These are phyloP conservation scores for Cyathus striatus DNA, from an alignment of 768 basidiomycete species.

Conservation along the genomic window DNA sequence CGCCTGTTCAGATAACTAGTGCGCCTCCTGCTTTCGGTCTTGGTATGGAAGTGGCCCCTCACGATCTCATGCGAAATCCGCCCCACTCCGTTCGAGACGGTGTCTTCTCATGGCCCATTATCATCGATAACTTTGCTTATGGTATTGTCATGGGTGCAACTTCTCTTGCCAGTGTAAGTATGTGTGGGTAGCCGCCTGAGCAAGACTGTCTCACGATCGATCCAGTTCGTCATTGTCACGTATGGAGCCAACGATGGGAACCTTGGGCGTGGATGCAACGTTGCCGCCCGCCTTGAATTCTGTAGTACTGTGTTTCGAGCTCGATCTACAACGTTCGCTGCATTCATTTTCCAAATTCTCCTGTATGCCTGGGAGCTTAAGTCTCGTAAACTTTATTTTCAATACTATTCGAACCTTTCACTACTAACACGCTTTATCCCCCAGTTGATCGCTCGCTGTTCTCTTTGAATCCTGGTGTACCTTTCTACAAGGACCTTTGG, in stretches of 20 bases:
- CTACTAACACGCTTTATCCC: no score
- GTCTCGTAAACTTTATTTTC: constrained; percentile 19
- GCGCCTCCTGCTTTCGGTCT: constrained; percentile 54
- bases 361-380: constrained; percentile 31
- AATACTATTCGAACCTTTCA: no score
- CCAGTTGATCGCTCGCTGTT: constrained; percentile 34
- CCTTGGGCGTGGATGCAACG: constrained; percentile 27
- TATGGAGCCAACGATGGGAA: constrained; percentile 26
- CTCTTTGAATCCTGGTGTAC: constrained; percentile 24
- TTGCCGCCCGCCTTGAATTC: constrained; percentile 12
- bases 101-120: constrained; percentile 32
- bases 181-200: no score
- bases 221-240: constrained; percentile 31
- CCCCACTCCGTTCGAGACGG: constrained; percentile 33
- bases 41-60: constrained; percentile 43
- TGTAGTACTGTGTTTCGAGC: constrained; percentile 28
- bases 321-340: constrained; percentile 30
- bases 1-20: constrained; percentile 23
- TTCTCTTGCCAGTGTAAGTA: constrained; percentile 24
- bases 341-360: constrained; percentile 30
- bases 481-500: constrained; percentile 29
- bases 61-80: constrained; percentile 43
- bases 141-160: constrained; percentile 31
- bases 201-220: no score
- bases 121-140: constrained; percentile 30